These are phyloP conservation scores for Saccharomycopsis sp. DNA, from an alignment of 805 yeast species.

Conservation along the genomic window DNA sequence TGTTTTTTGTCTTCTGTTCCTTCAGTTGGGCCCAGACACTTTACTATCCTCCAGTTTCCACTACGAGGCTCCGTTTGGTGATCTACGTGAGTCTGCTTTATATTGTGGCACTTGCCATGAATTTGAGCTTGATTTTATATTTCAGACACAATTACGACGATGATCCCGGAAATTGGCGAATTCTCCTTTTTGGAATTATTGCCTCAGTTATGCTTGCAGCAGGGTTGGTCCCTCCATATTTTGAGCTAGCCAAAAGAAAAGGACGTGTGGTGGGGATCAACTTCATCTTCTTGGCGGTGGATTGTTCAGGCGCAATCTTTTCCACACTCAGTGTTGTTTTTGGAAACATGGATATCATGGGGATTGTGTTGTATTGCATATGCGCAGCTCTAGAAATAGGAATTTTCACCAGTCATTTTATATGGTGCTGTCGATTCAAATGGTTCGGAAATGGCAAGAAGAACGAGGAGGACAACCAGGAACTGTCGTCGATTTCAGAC, in stretches of 20 bases:
- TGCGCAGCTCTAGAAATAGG: conserved; percentile 76
- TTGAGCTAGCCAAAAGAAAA: conserved; percentile 67
- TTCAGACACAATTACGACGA: conserved; percentile 39
- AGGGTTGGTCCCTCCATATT: conserved; percentile 86
- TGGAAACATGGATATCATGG: conserved; percentile 69
- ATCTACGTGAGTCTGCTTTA: conserved; percentile 34
- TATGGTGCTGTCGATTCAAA: conserved; percentile 55
- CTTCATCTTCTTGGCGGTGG: conserved; percentile 68
- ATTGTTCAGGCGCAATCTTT: conserved; percentile 75
- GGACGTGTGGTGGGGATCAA: conserved; percentile 89
- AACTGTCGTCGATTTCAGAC: neutral
- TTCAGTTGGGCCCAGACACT: conserved; percentile 64
- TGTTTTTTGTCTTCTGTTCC: conserved; percentile 65
- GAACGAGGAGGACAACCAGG: neutral
- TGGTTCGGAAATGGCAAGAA: conserved; percentile 22
- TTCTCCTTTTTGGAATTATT: conserved; percentile 67
- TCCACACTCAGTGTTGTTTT: conserved; percentile 57
- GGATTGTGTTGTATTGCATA: conserved; percentile 65
- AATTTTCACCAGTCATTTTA: conserved; percentile 57
- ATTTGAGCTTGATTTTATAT: conserved; percentile 67
- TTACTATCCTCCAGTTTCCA: conserved; percentile 61
- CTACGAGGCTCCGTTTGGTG: conserved; percentile 32
- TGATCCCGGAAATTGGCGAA: conserved; percentile 59
- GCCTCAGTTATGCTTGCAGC: conserved; percentile 70
- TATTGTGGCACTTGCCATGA: conserved; percentile 47